A percentile compares a stretch with the other conserved stretches of the same genome.
Conservation (phyloP, 768 basidiomycete genomes). For the Pisolithus tinctorius region DNA sequence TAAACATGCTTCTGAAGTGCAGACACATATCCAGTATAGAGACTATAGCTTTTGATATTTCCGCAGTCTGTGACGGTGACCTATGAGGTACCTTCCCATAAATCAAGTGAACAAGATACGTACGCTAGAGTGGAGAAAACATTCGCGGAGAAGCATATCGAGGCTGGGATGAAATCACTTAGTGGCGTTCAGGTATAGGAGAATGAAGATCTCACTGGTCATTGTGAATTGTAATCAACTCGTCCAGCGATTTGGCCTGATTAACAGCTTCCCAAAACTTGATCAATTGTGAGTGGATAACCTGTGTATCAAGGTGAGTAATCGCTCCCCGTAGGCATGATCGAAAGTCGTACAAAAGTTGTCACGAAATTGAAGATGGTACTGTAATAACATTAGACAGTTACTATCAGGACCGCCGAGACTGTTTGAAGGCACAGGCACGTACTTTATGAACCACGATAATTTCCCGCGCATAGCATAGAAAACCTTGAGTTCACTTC, state of each 20-base stretch:
- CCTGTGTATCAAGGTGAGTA: slow-evolving; percentile 33
- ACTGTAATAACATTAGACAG: slow-evolving; percentile 28
- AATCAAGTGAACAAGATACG: slow-evolving; percentile 9
- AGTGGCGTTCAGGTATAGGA: neutral
- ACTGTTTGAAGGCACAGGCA: slow-evolving; percentile 8
- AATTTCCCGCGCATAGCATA: slow-evolving; percentile 72
- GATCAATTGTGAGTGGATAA: slow-evolving; percentile 56
- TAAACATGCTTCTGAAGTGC: slow-evolving; percentile 60
- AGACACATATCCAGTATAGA: slow-evolving; percentile 70
- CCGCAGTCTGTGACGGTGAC: slow-evolving; percentile 42
- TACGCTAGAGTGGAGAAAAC: slow-evolving; percentile 60
- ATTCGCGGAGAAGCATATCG: slow-evolving; percentile 51
- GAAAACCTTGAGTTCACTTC: slow-evolving; percentile 56
- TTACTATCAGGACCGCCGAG: neutral
- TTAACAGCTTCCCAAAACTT: slow-evolving; percentile 53
- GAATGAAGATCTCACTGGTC: slow-evolving; percentile 48
- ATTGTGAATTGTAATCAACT: slow-evolving; percentile 64
- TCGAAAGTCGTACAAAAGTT: slow-evolving; percentile 48
- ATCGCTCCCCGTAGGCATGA: neutral
- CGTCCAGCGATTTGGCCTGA: slow-evolving; percentile 59
- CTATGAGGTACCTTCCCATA: neutral
- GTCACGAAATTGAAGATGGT: slow-evolving; percentile 64
- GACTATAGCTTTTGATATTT: slow-evolving; percentile 58
- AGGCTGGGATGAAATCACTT: slow-evolving; percentile 35
- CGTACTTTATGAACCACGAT: slow-evolving; percentile 83